Conservation (phyloP, 768 basidiomycete genomes). For the Hypholoma fasciculare region DNA sequence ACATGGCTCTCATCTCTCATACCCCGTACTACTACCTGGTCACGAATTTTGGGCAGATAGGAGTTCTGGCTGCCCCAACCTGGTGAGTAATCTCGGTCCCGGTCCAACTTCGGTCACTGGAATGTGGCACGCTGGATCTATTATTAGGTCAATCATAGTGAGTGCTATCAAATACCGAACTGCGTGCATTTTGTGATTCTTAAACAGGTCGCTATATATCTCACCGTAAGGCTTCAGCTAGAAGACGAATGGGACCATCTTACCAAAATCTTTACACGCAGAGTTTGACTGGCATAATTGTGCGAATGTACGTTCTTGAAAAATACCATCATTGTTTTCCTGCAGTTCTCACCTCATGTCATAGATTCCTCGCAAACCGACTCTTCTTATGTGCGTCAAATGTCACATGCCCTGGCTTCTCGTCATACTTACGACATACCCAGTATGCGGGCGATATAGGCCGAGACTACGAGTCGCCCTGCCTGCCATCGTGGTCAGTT, state of each 20-base stretch:
- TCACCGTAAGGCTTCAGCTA: conserved; percentile 16
- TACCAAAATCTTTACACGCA: background rate
- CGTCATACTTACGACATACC: background rate
- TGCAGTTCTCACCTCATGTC: background rate
- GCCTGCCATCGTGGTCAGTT: conserved; percentile 18
- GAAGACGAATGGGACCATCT: background rate
- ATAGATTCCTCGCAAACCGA: conserved; percentile 21
- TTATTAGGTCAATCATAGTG: conserved; percentile 20
- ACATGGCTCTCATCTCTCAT: background rate
- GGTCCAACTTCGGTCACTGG: too few species aligned
- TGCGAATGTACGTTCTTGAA: conserved; percentile 14
- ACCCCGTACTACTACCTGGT: background rate
- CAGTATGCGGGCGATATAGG: conserved; percentile 17
- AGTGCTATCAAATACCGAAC: background rate
- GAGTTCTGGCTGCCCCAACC: background rate
- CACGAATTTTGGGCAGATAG: background rate
- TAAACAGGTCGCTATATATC: conserved; percentile 19
- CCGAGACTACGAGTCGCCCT: conserved; percentile 11
- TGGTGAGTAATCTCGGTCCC: background rate
- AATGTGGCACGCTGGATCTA: background rate
- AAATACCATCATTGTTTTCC: background rate
- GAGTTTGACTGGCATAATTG: conserved; percentile 22
- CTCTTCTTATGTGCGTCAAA: conserved; percentile 16
- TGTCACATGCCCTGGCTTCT: too few species aligned
- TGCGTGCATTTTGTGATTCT: background rate